These are phyloP conservation scores for Scheffersomyces segobiensis DNA, from an alignment of 1,139 yeast species.

Conservation along the genomic window DNA sequence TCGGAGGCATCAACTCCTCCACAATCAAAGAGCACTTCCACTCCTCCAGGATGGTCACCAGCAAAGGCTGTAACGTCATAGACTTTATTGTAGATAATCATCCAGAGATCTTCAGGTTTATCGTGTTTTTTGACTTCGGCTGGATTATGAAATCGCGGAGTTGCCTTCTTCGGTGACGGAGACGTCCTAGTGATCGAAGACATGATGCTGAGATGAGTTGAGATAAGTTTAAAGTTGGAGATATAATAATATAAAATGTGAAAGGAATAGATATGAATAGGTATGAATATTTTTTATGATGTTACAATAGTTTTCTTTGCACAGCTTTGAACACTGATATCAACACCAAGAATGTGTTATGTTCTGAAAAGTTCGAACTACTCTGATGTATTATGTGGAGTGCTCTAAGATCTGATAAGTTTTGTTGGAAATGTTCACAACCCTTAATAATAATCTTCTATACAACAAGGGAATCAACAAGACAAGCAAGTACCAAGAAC, in stretches of 20 bases:
- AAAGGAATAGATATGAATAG: neutral
- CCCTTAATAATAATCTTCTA: neutral
- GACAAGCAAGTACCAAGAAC: neutral
- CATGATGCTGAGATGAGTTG: neutral
- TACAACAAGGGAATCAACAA: neutral
- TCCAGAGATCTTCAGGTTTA: conserved; percentile 58
- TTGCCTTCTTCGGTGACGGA: neutral
- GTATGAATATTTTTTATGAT: neutral
- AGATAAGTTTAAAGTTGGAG: neutral
- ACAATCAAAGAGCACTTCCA: conserved; percentile 64
- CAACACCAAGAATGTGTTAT: neutral
- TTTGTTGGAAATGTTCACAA: neutral
- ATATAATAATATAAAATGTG: neutral
- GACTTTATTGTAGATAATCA: conserved; percentile 62
- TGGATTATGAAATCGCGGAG: conserved; percentile 11
- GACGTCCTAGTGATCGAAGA: neutral
- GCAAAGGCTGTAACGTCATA: conserved; percentile 57
- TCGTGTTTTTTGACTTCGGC: conserved; percentile 50
- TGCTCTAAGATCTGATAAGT: neutral
- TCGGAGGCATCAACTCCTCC: conserved; percentile 75
- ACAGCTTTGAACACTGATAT: neutral
- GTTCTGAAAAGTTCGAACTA: neutral
- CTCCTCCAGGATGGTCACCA: conserved; percentile 67
- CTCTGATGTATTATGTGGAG: neutral
- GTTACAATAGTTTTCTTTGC: neutral